Evolutionary conservation across 1,284 basidiomycete genomes (phyloP).

Genomic region (Fistulinella staudtii): DNA sequence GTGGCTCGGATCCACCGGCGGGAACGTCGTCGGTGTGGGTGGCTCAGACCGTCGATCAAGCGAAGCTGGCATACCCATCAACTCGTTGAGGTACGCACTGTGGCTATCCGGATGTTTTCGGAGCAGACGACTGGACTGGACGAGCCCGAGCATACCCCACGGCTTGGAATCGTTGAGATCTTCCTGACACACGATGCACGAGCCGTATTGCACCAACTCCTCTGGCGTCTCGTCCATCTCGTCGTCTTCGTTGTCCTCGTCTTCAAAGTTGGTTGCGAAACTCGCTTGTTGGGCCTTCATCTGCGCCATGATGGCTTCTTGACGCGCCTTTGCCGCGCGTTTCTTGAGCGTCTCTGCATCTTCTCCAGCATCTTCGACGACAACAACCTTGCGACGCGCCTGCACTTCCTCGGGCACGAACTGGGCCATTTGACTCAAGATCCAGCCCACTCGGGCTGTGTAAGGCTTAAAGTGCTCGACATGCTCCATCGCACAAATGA

Average conservation of each 20-base stretch:
- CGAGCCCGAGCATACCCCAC: conserved; percentile 86
- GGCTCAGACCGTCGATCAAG: conserved; percentile 53
- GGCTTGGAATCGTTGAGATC: conserved; percentile 71
- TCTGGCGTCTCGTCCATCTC: conserved; percentile 48
- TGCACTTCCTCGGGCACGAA: conserved; percentile 55
- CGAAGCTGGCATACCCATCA: conserved; percentile 60
- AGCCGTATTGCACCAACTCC: conserved; percentile 68
- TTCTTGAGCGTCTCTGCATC: conserved; percentile 70
- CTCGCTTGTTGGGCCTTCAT: conserved; percentile 90
- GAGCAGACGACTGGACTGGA: conserved; percentile 88
- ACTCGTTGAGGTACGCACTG: conserved; percentile 68
- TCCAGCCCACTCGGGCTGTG: conserved; percentile 69
- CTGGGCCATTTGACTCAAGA: conserved; percentile 58
- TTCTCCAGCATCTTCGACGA: conserved; percentile 36
- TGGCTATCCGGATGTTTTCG: conserved; percentile 77
- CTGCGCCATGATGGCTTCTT: conserved; percentile 87
- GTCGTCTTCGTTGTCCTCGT: conserved; percentile 52
- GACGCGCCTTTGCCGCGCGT: conserved; percentile 76
- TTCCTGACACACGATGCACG: conserved; percentile 98
- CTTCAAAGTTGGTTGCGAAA: conserved; percentile 76
- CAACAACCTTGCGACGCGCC: conserved; percentile 44
- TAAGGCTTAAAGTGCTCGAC: conserved; percentile 72
- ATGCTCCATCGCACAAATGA: conserved; percentile 74
- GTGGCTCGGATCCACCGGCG: conserved; percentile 47
- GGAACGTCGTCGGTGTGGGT: conserved; percentile 41